Conservation (phyloP, 2,329 filamentous ascomycete genomes). For the Ilyonectria destructans region DNA sequence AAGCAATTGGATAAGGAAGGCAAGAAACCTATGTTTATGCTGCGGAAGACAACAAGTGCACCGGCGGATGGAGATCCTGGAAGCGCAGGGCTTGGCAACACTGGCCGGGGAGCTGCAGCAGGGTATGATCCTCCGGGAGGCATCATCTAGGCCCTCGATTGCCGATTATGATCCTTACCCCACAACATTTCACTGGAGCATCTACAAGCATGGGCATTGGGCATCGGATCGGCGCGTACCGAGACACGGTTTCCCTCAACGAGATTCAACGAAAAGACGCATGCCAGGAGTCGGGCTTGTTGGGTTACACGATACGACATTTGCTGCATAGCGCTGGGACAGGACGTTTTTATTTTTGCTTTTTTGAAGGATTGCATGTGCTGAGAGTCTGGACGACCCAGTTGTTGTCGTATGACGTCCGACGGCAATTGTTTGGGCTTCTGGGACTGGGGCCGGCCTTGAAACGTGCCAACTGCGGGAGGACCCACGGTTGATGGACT, state of each 20-base stretch:
- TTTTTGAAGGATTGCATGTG: conserved; percentile 17
- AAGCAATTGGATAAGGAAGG: conserved; percentile 98
- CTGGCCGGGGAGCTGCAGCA: conserved; percentile 61
- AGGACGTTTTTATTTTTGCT: conserved; percentile 33
- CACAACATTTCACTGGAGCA: conserved; percentile 16
- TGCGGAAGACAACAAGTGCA: conserved; percentile 77
- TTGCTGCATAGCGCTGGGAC: conserved; percentile 35
- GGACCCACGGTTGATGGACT: background rate
- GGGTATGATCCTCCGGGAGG: conserved; percentile 74
- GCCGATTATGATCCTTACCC: conserved; percentile 20
- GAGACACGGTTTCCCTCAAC: conserved; percentile 39
- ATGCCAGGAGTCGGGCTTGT: conserved; percentile 39
- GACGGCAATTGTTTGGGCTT: conserved; percentile 44
- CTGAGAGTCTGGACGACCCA: background rate
- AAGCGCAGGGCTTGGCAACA: conserved; percentile 67
- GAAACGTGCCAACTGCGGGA: conserved; percentile 20
- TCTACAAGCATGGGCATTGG: conserved; percentile 18
- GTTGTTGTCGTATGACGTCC: conserved; percentile 40
- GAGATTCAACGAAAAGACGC: conserved; percentile 31
- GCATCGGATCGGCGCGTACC: conserved; percentile 37
- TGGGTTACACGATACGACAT: conserved; percentile 36
- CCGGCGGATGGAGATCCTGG: conserved; percentile 69
- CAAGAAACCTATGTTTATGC: conserved; percentile 99
- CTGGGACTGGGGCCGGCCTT: conserved; percentile 36
- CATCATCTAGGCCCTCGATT: conserved; percentile 64